A percentile compares a stretch with the other conserved stretches of the same genome.
Conservation (phyloP, 108 stramenopile species). For the Seminavis robusta region DNA sequence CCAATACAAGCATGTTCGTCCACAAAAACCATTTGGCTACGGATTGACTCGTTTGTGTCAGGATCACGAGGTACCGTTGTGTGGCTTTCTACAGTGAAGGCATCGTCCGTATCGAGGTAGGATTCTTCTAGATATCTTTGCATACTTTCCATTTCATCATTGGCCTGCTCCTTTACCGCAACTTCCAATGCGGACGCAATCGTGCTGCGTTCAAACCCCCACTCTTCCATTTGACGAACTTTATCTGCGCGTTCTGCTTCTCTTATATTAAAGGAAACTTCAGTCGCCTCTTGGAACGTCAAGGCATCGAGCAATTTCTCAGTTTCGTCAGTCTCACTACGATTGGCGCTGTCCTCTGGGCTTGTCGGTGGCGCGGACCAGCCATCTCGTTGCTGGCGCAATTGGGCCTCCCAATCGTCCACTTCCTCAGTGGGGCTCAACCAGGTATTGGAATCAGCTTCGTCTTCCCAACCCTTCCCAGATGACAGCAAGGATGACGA, state of each 20-base stretch:
- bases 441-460: no score
- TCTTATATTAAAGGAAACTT: constrained; percentile 63
- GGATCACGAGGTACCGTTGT: constrained; percentile 64
- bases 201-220: constrained; percentile 62
- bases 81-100: constrained; percentile 64
- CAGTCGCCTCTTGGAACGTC: constrained; percentile 57
- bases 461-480: no score
- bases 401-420: no score
- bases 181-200: constrained; percentile 65
- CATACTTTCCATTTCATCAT: constrained; percentile 45
- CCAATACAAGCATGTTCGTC: constrained; percentile 94
- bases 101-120: constrained; percentile 52
- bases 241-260: constrained; percentile 80
- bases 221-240: constrained; percentile 81
- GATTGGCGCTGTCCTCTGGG: no score
- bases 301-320: constrained; percentile 76
- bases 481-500: no score
- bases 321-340: no score
- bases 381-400: no score
- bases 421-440: no score
- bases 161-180: constrained; percentile 52
- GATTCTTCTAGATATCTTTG: constrained; percentile 49
- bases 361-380: no score
- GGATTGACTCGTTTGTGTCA: constrained; percentile 62
- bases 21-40: constrained; percentile 86